Base-by-base conservation (phyloP, 768 basidiomycete genomes). In the Rossbeevera mucosa region DNA sequence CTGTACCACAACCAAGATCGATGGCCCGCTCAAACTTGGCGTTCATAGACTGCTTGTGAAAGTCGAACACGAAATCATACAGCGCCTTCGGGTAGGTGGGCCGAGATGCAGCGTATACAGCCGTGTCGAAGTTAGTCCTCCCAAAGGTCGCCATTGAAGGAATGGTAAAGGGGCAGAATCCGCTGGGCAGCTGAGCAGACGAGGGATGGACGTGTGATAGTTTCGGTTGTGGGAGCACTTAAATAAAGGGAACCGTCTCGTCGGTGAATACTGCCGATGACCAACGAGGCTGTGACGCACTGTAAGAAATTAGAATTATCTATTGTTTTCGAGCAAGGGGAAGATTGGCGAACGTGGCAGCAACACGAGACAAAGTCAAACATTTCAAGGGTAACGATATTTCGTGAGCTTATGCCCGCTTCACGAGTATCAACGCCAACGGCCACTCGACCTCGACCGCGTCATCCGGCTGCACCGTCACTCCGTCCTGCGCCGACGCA, bases 1-100 rank as follows among this genome's bases (percentile, higher is more conserved):
- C 85, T 40, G 90, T 88, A 22, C 91, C 89, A 65, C 90, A 92
- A 3, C 91, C 88, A 8, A 91, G 63, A 58, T 93, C 90, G 0
- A 89, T 72, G 0, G 85, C 86, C 30, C 74, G 73, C 13, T 80
- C 75, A 72, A 80, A 86, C 54, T 61, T 57, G 14, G 69, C 59
- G 2, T 48, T 33, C 3, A 43, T 48, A 33, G 56, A 47, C 29
- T 53, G 58, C 16, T 62, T 64, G 59, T 90, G 88, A 59, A 79
- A 84, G 2, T 73, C 62, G 52, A 81, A 80, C 28, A 91, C 71
- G 30, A 78, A 74, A 25, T 86, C 78, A 62, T 80, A 89, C n/a
- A 91, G 71, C 28, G 74, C 69, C 5, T 68, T 64, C 1, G 89
- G 88, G 60, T 90, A 91, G 0, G 82, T 84, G 24, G 87, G 90